Evolutionary conservation across 179 eudicot species (phyloP).

Genomic region (Camellia oleifera): DNA sequence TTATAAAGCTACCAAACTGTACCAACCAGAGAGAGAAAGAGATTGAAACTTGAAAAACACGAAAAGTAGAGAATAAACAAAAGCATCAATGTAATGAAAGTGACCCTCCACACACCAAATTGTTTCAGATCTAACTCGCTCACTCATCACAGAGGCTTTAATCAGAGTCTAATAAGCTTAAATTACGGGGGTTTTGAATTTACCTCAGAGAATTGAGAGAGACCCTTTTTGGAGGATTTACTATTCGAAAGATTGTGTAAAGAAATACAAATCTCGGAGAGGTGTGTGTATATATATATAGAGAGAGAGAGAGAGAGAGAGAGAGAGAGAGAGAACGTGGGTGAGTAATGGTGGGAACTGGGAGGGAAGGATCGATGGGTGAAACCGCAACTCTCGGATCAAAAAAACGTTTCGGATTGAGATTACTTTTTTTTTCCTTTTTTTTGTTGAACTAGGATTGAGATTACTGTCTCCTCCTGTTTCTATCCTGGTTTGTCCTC

Average conservation of each 20-base stretch:
- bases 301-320: too few relatives aligned
- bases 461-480: background rate
- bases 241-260: background rate
- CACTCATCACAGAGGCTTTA: background rate
- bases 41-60: constrained; percentile 22
- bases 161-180: too few relatives aligned
- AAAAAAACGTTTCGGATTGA: too few relatives aligned
- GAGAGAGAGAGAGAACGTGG: too few relatives aligned
- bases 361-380: too few relatives aligned
- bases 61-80: constrained; percentile 18
- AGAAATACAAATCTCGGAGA: too few relatives aligned
- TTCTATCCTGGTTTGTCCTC: background rate
- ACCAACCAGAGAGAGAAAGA: constrained; percentile 22
- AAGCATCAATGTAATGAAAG: constrained; percentile 8
- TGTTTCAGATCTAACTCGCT: constrained; percentile 14
- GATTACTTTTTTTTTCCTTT: too few relatives aligned
- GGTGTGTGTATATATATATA: too few relatives aligned
- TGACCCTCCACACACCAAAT: background rate
- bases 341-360: too few relatives aligned
- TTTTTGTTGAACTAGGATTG: background rate
- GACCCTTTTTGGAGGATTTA: background rate
- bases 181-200: background rate
- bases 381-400: background rate
- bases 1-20: constrained; percentile 7
- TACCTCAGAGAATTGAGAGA: background rate